Conservation (phyloP, 257 asterid species). For the Prunella vulgaris region DNA sequence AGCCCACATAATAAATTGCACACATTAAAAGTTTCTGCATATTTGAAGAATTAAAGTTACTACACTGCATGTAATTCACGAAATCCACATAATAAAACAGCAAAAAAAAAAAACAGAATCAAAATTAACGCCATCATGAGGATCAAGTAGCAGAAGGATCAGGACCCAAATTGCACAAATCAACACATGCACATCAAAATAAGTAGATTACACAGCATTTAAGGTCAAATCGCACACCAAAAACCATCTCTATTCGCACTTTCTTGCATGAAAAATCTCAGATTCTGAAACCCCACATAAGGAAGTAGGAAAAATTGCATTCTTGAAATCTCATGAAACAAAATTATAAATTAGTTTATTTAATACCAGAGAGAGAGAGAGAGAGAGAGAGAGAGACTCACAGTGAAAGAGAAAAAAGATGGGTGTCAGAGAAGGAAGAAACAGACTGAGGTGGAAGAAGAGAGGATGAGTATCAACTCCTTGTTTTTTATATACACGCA, state of each 20-base stretch:
- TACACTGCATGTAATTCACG: conserved; percentile 26
- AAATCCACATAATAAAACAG: conserved; percentile 9
- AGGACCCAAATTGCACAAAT: conserved; percentile 28
- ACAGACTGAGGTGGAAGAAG: conserved; percentile 42
- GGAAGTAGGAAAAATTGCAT: conserved; percentile 24
- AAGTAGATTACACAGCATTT: conserved; percentile 30
- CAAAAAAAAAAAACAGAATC: neutral
- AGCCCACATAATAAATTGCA: neutral
- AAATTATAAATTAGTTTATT: conserved; percentile 8
- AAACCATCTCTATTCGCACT: conserved; percentile 18
- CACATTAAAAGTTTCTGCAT: conserved; percentile 5
- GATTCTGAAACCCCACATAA: conserved; percentile 23
- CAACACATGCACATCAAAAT: conserved; percentile 41
- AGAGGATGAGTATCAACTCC: conserved; percentile 35
- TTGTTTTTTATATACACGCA: conserved; percentile 24
- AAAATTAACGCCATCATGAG: no score
- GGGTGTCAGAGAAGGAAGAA: conserved; percentile 50
- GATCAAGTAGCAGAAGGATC: conserved; percentile 39
- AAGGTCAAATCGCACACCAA: conserved; percentile 35
- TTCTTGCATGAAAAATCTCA: conserved; percentile 28
- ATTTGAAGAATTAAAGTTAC: neutral
- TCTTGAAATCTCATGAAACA: conserved; percentile 21
- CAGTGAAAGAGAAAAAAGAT: conserved; percentile 37
- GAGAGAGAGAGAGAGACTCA: conserved; percentile 39
- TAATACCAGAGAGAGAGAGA: neutral